Conservation (phyloP, 164 flowering plant species). For the Akebia trifoliata region DNA sequence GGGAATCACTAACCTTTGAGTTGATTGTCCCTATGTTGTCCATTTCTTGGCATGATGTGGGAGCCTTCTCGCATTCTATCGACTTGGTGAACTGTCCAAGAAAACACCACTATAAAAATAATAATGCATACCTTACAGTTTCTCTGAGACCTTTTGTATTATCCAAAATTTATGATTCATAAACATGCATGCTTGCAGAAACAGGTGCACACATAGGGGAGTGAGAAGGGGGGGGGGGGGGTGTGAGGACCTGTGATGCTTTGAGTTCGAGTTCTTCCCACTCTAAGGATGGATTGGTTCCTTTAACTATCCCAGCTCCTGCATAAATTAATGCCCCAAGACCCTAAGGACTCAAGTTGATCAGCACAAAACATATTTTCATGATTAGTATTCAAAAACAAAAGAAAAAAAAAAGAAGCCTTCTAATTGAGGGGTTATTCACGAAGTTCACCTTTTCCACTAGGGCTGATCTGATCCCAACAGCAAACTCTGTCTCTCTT, state of each 20-base stretch:
- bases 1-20: conserved; percentile 13
- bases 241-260: conserved; percentile 72
- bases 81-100: conserved; percentile 66
- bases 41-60: conserved; percentile 23
- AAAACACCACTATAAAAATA: conserved; percentile 5
- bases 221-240: conserved; percentile 7
- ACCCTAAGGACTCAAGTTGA: conserved; percentile 39
- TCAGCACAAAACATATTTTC: conserved; percentile 1
- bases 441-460: conserved; percentile 56
- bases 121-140: not conserved
- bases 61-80: conserved; percentile 46
- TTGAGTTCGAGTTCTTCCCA: conserved; percentile 95
- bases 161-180: not conserved
- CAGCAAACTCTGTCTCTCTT: conserved; percentile 87
- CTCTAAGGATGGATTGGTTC: conserved; percentile 65
- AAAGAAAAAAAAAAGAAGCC: not conserved
- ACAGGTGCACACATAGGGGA: conserved; percentile 1
- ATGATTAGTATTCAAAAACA: no score
- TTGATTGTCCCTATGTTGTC: conserved; percentile 8
- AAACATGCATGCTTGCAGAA: not conserved
- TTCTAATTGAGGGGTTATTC: not conserved
- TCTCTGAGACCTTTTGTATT: not conserved
- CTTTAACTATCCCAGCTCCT: conserved; percentile 92
- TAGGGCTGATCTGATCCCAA: conserved; percentile 94
- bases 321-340: conserved; percentile 74